Evolutionary conservation across 2,329 filamentous ascomycete species (phyloP).

Genomic region (Fusarium sp.): DNA sequence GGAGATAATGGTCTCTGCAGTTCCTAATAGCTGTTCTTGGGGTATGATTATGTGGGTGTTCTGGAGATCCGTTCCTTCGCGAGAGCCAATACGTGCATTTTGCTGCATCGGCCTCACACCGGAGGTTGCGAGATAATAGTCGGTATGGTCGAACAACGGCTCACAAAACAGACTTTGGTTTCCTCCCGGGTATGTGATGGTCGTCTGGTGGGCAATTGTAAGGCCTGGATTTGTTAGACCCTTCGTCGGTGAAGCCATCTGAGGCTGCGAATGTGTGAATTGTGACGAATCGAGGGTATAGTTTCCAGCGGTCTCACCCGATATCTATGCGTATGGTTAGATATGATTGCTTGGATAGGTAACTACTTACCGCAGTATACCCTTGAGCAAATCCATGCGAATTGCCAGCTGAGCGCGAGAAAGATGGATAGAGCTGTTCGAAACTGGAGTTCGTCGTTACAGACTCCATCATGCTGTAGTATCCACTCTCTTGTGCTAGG

Average conservation of each 20-base stretch:
- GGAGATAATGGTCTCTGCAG: fast-evolving
- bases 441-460: neutral
- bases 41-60: fast-evolving
- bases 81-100: neutral
- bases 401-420: fast-evolving
- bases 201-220: fast-evolving
- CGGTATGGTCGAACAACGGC: neutral
- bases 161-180: neutral
- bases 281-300: neutral
- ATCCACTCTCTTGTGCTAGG: neutral
- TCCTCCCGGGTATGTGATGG: fast-evolving
- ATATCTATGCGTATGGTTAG: neutral
- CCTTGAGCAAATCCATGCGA: fast-evolving
- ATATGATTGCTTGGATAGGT: no score
- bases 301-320: no score
- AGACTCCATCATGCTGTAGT: neutral
- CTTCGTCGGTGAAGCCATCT: fast-evolving
- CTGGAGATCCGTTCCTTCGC: no score
- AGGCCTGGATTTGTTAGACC: fast-evolving
- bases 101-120: fast-evolving
- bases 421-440: neutral
- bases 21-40: neutral
- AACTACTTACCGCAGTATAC: neutral
- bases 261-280: fast-evolving
- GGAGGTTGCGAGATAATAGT: neutral